phyloP scores from a whole-genome alignment of 2,329 filamentous ascomycete species.

The Aureobasidium sp. region DNA sequence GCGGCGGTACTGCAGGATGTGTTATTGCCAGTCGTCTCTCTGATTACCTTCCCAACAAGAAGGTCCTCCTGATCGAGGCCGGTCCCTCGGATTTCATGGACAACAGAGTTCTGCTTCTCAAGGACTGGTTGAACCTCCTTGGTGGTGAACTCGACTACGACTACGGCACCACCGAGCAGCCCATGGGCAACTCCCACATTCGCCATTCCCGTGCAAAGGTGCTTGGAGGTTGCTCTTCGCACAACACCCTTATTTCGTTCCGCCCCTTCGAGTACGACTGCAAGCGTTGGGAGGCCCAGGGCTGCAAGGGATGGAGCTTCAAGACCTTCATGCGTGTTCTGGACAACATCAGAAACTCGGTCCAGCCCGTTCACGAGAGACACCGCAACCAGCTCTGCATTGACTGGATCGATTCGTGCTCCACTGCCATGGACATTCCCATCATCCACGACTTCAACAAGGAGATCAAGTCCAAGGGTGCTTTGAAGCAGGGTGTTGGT shows the following conservation, averaged over 20 bases:
- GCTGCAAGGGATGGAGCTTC: slow-evolving; percentile 81
- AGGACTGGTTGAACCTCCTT: slow-evolving; percentile 78
- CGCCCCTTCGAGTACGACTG: slow-evolving; percentile 84
- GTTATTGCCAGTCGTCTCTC: slow-evolving; percentile 74
- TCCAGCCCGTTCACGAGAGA: slow-evolving; percentile 77
- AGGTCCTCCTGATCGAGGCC: slow-evolving; percentile 76
- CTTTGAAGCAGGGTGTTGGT: slow-evolving; percentile 68
- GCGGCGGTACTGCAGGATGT: slow-evolving; percentile 80
- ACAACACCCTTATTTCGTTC: slow-evolving; percentile 93
- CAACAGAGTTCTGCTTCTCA: slow-evolving; percentile 76
- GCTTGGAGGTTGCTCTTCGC: slow-evolving; percentile 83
- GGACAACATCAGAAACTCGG: slow-evolving; percentile 80
- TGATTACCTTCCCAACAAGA: slow-evolving; percentile 76
- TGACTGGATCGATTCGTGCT: slow-evolving; percentile 81
- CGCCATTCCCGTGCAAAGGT: slow-evolving; percentile 89
- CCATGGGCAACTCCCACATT: slow-evolving; percentile 85
- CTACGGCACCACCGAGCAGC: slow-evolving; percentile 83
- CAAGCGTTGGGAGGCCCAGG: slow-evolving; percentile 73
- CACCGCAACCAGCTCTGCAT: slow-evolving; percentile 87
- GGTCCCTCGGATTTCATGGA: slow-evolving; percentile 86
- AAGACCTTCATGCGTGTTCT: slow-evolving; percentile 74
- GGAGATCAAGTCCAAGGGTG: slow-evolving; percentile 67
- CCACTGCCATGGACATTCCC: slow-evolving; percentile 70
- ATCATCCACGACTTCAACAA: slow-evolving; percentile 80
- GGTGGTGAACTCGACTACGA: slow-evolving; percentile 88